phyloP scores from a whole-genome alignment of 305 asterid species.

The Solanum hybrid region DNA sequence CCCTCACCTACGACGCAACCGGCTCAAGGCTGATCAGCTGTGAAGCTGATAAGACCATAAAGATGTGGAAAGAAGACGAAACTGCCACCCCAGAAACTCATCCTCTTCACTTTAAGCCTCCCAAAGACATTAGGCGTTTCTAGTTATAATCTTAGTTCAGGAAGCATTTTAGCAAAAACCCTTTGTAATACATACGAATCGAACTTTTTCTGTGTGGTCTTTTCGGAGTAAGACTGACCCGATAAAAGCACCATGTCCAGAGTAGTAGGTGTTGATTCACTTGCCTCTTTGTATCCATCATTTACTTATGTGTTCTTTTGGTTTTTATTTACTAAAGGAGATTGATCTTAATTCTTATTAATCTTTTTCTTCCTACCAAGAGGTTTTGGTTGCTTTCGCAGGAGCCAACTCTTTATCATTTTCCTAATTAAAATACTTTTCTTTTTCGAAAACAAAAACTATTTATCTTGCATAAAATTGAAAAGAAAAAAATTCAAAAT shows the following conservation, averaged over 20 bases:
- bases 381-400: neutral
- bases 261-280: neutral
- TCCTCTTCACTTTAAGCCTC: constrained; percentile 20
- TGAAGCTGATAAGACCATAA: constrained; percentile 94
- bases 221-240: neutral
- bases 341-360: neutral
- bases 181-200: neutral
- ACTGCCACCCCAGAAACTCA: constrained; percentile 21
- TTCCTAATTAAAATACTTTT: neutral
- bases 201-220: neutral
- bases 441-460: neutral
- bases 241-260: neutral
- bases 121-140: constrained; percentile 16
- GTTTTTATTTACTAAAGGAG: neutral
- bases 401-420: neutral
- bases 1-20: constrained; percentile 55
- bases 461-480: neutral
- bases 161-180: neutral
- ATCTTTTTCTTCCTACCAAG: neutral
- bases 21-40: constrained; percentile 91
- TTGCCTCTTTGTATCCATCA: neutral
- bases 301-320: neutral
- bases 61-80: constrained; percentile 98
- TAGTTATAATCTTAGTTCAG: neutral
- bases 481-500: neutral